Percentiles rank a stretch among this genome's conserved stretches.
phyloP scores from a whole-genome alignment of 116 monocot species.

The Posidonia oceanica region DNA sequence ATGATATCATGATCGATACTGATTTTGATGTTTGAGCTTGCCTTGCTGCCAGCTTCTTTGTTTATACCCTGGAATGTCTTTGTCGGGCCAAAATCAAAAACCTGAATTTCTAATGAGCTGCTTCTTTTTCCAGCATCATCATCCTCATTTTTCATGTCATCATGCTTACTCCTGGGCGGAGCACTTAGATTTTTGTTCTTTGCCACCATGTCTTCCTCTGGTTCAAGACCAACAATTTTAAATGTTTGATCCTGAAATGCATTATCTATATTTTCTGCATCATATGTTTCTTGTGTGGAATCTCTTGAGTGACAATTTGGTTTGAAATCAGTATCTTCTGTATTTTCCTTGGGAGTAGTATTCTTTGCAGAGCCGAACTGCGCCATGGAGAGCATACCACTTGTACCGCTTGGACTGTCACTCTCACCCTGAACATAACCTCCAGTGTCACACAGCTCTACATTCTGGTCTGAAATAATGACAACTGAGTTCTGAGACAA shows the following conservation, averaged over 20 bases:
- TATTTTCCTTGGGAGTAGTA: neutral
- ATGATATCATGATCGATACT: neutral
- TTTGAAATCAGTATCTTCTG: neutral
- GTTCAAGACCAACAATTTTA: constrained; percentile 3
- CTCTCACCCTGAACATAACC: neutral
- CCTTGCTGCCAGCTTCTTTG: neutral
- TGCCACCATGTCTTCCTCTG: neutral
- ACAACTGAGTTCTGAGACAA: neutral
- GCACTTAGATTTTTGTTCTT: neutral
- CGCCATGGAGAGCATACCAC: neutral
- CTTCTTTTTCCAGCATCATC: neutral
- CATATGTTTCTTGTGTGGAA: neutral
- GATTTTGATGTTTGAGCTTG: neutral
- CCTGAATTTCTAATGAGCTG: neutral
- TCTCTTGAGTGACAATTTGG: neutral
- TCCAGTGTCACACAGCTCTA: neutral
- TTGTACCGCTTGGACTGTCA: neutral
- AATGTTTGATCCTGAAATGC: neutral
- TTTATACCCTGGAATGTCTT: neutral
- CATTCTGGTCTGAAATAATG: neutral
- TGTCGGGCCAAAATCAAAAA: neutral
- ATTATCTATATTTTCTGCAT: neutral
- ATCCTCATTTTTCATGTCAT: neutral
- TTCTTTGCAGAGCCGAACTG: neutral
- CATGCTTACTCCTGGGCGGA: neutral